These are phyloP conservation scores for Podila verticillata DNA, from an alignment of 192 early-diverging fungal genomes.

Conservation along the genomic window DNA sequence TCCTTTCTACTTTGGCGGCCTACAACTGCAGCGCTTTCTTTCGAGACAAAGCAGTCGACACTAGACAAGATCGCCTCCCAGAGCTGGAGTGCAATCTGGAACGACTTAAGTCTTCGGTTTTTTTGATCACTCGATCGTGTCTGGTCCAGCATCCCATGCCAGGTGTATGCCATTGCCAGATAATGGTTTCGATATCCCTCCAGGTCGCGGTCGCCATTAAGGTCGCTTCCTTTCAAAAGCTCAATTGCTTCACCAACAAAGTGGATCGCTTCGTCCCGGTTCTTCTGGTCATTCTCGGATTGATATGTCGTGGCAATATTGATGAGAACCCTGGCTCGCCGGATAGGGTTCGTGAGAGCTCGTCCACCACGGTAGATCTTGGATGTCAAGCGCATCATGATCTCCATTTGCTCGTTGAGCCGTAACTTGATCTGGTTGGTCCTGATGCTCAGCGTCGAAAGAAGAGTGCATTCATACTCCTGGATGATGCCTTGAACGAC, in stretches of 20 bases:
- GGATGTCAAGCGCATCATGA: constrained; percentile 13
- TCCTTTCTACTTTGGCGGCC: constrained; percentile 27
- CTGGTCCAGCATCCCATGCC: constrained; percentile 62
- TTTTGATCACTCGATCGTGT: constrained; percentile 29
- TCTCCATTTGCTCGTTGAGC: constrained; percentile 18
- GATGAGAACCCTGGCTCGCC: constrained; percentile 46
- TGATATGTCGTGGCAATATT: constrained; percentile 31
- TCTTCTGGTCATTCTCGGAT: background rate
- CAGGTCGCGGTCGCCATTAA: constrained; percentile 51
- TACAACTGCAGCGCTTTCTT: constrained; percentile 5
- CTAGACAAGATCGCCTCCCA: constrained; percentile 66
- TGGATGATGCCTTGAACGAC: constrained; percentile 28
- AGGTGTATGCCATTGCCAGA: constrained; percentile 67
- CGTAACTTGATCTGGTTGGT: constrained; percentile 12
- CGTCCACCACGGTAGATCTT: constrained; percentile 17
- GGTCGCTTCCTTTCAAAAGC: constrained; percentile 44
- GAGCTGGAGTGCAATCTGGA: constrained; percentile 62
- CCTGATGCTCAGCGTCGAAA: constrained; percentile 22
- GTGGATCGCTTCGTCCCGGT: constrained; percentile 18
- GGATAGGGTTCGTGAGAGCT: constrained; percentile 28
- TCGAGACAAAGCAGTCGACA: constrained; percentile 51
- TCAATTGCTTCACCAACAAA: constrained; percentile 47
- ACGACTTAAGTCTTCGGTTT: constrained; percentile 49
- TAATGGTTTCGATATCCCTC: constrained; percentile 59
- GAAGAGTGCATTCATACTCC: constrained; percentile 27